Conservation (phyloP, 129 eudicot species). For the Saussurea involucrata region DNA sequence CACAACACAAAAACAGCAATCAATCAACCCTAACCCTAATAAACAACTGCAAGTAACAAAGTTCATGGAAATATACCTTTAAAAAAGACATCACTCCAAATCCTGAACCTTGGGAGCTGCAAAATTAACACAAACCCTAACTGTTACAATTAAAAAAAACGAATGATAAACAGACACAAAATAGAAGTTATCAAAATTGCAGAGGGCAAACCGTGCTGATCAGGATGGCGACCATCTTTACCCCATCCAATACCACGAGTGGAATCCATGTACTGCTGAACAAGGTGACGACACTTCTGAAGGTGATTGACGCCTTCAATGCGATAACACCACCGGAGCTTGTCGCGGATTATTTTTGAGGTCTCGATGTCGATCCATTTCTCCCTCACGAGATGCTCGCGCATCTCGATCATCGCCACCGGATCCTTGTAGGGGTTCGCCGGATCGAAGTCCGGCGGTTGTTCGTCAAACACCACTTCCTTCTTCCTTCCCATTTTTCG, state of each 20-base stretch:
- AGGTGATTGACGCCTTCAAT: slow-evolving; percentile 87
- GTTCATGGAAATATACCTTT: slow-evolving; percentile 14
- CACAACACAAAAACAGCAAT: neutral
- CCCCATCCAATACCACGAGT: slow-evolving; percentile 99
- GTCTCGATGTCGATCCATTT: slow-evolving; percentile 95
- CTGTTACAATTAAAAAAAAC: neutral
- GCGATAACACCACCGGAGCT: slow-evolving; percentile 84
- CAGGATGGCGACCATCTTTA: slow-evolving; percentile 81
- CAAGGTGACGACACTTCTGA: slow-evolving; percentile 93
- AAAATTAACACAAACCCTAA: neutral
- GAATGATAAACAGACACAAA: neutral
- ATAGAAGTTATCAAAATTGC: too few relatives aligned
- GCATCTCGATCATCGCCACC: slow-evolving; percentile 86
- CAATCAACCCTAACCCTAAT: slow-evolving; percentile 1
- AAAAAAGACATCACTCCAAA: slow-evolving; percentile 24
- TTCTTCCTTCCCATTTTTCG: slow-evolving; percentile 72
- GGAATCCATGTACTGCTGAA: slow-evolving; percentile 77
- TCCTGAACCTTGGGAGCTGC: slow-evolving; percentile 45
- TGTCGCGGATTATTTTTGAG: slow-evolving; percentile 70
- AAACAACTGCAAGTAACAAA: neutral
- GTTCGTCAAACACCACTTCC: slow-evolving; percentile 68
- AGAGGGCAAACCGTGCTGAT: slow-evolving; percentile 56
- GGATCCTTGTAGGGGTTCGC: slow-evolving; percentile 90
- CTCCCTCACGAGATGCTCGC: slow-evolving; percentile 86
- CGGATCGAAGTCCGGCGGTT: slow-evolving; percentile 84